Evolutionary conservation across 2,329 filamentous ascomycete genomes (phyloP).

Genomic region (Neonectria ditissima): DNA sequence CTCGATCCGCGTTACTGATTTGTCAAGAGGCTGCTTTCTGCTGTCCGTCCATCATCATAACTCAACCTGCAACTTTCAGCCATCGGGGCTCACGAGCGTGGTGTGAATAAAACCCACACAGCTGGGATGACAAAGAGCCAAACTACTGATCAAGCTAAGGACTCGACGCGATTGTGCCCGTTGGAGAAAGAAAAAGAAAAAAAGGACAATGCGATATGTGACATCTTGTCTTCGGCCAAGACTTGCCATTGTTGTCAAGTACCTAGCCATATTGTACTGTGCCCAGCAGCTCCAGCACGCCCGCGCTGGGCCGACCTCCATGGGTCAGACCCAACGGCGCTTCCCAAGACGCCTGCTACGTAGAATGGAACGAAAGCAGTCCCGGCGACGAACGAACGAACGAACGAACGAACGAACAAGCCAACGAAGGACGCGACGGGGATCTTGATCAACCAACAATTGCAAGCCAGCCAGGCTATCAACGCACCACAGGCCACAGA

Average conservation of each 20-base stretch:
- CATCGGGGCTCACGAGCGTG: background rate
- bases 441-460: background rate
- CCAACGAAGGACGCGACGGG: background rate
- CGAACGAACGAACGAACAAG: too few species aligned
- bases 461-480: background rate
- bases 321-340: background rate
- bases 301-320: background rate
- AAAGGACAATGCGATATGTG: background rate
- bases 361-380: background rate
- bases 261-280: background rate
- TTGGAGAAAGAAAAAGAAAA: background rate
- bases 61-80: background rate
- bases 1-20: background rate
- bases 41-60: background rate
- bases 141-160: background rate
- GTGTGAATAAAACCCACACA: background rate
- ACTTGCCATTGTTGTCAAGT: background rate
- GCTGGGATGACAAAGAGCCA: background rate
- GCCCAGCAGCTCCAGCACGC: background rate
- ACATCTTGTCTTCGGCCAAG: background rate
- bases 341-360: background rate
- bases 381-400: background rate
- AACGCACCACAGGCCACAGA: slow-evolving; percentile 25
- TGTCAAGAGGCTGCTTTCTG: background rate
- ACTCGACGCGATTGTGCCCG: too few species aligned